Evolutionary conservation across 2,329 filamentous ascomycete species (phyloP).

Genomic region (Coniella vitis): DNA sequence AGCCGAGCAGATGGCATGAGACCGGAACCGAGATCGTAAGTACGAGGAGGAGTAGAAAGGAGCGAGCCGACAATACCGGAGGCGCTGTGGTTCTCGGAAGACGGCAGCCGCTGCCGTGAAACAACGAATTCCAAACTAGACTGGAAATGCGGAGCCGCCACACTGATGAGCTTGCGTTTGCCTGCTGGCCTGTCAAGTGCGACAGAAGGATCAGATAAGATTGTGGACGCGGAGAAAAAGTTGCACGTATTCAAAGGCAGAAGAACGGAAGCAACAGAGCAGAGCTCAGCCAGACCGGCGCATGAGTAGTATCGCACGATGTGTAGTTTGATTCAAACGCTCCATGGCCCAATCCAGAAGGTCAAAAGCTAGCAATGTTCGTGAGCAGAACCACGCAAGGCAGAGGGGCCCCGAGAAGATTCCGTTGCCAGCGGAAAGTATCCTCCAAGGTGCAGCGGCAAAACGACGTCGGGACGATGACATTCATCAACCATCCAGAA

Average conservation of each 20-base stretch:
- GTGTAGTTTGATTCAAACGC: too few relatives aligned
- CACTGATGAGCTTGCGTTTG: constrained; percentile 1
- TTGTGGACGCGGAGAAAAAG: background rate
- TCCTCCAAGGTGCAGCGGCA: too few relatives aligned
- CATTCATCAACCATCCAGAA: too few relatives aligned
- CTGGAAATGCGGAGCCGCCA: background rate
- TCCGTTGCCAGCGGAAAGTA: too few relatives aligned
- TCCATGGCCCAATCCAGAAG: too few relatives aligned
- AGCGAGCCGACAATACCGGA: background rate
- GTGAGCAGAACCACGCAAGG: too few relatives aligned
- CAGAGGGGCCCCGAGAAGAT: too few relatives aligned
- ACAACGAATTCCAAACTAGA: constrained; percentile 1
- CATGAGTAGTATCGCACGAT: too few relatives aligned
- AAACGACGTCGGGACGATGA: too few relatives aligned
- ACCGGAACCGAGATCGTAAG: constrained; percentile 16
- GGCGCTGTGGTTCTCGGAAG: constrained; percentile 10
- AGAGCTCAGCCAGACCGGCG: too few relatives aligned
- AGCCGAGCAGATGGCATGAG: constrained; percentile 6
- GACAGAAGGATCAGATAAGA: constrained; percentile 9
- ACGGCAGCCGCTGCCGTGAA: background rate
- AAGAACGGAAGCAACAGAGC: background rate
- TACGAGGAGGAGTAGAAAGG: constrained; percentile 8
- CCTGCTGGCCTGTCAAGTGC: background rate
- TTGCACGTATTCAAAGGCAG: background rate
- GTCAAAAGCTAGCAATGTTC: too few relatives aligned